Percentiles rank a stretch among this genome's conserved stretches.
These are phyloP conservation scores for Henckelia pumila DNA, from an alignment of 257 asterid genomes.

Conservation along the genomic window DNA sequence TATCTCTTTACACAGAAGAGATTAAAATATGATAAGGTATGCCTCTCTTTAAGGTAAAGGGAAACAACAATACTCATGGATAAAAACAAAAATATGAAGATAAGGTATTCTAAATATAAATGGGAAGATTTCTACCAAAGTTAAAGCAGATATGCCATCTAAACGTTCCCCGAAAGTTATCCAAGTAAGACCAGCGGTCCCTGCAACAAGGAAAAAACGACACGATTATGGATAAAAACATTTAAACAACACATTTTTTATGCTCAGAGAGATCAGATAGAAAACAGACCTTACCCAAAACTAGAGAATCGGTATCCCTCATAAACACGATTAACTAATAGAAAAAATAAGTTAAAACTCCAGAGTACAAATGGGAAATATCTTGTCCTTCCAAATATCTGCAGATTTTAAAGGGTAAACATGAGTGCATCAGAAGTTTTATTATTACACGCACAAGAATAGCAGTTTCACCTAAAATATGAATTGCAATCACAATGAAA, in stretches of 20 bases:
- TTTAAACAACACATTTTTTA: conserved; percentile 7
- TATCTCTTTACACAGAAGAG: conserved; percentile 1
- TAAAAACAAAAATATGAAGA: neutral
- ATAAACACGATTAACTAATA: conserved; percentile 68
- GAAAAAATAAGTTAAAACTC: conserved; percentile 70
- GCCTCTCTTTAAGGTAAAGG: neutral
- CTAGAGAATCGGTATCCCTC: conserved; percentile 81
- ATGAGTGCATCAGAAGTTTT: conserved; percentile 39
- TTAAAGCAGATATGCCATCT: conserved; percentile 99
- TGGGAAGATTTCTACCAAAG: conserved; percentile 59
- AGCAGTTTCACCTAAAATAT: conserved; percentile 10
- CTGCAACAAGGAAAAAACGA: conserved; percentile 42
- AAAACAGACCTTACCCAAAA: conserved; percentile 58
- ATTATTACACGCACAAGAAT: conserved; percentile 3
- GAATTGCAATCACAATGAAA: conserved; percentile 7
- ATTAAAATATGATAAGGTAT: conserved; percentile 8
- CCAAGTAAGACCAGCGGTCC: conserved; percentile 69
- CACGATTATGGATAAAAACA: conserved; percentile 7
- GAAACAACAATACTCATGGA: neutral
- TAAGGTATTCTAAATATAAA: conserved; percentile 15
- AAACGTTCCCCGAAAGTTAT: conserved; percentile 80
- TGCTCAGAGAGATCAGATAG: conserved; percentile 12
- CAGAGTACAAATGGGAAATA: conserved; percentile 63
- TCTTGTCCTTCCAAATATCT: conserved; percentile 75
- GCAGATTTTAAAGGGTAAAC: conserved; percentile 50